phyloP scores from a whole-genome alignment of 345 rosid species.

The Citrus hindsii region DNA sequence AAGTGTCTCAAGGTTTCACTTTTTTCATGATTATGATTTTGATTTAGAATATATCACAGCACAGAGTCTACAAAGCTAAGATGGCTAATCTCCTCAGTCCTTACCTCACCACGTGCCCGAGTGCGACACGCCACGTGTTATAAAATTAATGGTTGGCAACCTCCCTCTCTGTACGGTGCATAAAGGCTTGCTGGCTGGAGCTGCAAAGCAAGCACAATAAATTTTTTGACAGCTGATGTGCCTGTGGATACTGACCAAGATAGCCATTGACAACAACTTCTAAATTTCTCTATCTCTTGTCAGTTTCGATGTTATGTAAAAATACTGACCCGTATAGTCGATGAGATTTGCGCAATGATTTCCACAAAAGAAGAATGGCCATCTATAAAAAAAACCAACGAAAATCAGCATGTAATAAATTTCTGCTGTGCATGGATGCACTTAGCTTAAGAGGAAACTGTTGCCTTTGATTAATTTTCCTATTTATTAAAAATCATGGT shows the following conservation, averaged over 20 bases:
- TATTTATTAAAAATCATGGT: no score
- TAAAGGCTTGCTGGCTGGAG: background rate
- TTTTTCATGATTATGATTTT: constrained; percentile 32
- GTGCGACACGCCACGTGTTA: constrained; percentile 22
- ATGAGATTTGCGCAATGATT: no score
- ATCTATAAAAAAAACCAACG: background rate
- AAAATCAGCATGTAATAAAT: background rate
- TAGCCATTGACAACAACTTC: constrained; percentile 5
- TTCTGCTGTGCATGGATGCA: background rate
- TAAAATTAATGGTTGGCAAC: constrained; percentile 13
- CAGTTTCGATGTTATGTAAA: background rate
- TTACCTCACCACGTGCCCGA: constrained; percentile 12
- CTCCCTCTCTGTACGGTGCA: constrained; percentile 12
- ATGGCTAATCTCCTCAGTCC: background rate
- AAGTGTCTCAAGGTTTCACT: background rate
- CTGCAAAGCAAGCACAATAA: background rate
- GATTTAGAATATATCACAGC: background rate
- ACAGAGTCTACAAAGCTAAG: background rate
- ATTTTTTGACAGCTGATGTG: constrained; percentile 24
- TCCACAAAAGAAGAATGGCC: no score
- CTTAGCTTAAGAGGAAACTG: background rate
- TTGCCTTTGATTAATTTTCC: background rate
- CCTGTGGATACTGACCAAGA: constrained; percentile 16
- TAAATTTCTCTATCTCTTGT: background rate
- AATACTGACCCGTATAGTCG: no score